Percentiles rank a stretch among this genome's conserved stretches.
phyloP scores from a whole-genome alignment of 2,329 filamentous ascomycete genomes.

The Fusarium chuoi region DNA sequence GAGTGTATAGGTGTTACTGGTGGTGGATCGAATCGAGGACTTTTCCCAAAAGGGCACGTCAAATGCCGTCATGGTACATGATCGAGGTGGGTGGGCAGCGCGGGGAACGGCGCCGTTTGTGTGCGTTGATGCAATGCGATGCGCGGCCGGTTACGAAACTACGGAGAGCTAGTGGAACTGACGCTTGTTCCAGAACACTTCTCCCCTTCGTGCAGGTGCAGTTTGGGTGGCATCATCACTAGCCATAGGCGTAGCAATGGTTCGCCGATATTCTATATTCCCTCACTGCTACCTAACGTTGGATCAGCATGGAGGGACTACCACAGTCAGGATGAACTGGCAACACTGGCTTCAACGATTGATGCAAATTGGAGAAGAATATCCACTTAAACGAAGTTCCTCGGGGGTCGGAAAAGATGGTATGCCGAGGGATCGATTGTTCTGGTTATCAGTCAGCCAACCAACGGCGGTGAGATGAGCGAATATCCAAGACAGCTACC shows the following conservation, averaged over 20 bases:
- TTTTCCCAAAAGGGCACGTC: conserved; percentile 24
- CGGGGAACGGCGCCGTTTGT: conserved; percentile 33
- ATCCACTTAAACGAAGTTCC: not conserved
- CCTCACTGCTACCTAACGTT: not conserved
- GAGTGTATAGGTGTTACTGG: not conserved
- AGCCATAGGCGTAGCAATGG: not conserved
- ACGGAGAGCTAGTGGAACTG: conserved; percentile 26
- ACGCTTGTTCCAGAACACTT: conserved; percentile 39
- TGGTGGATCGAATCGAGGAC: not conserved
- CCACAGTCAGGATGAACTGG: not conserved
- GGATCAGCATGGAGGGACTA: not conserved
- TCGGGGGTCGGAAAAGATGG: not conserved
- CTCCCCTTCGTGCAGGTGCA: conserved; percentile 13
- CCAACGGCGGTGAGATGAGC: not conserved
- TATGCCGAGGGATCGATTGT: not conserved
- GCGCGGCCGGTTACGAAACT: conserved; percentile 13
- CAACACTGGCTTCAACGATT: not conserved
- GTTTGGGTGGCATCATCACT: not conserved
- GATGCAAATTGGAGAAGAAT: not conserved
- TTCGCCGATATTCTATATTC: conserved; percentile 6
- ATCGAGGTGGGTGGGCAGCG: conserved; percentile 23
- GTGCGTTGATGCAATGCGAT: conserved; percentile 22
- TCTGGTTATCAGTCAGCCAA: not conserved
- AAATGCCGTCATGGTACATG: conserved; percentile 40
- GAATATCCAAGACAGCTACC: not conserved